Conservation (phyloP, 2,329 filamentous ascomycete species). For the Cryphonectria parasitica region DNA sequence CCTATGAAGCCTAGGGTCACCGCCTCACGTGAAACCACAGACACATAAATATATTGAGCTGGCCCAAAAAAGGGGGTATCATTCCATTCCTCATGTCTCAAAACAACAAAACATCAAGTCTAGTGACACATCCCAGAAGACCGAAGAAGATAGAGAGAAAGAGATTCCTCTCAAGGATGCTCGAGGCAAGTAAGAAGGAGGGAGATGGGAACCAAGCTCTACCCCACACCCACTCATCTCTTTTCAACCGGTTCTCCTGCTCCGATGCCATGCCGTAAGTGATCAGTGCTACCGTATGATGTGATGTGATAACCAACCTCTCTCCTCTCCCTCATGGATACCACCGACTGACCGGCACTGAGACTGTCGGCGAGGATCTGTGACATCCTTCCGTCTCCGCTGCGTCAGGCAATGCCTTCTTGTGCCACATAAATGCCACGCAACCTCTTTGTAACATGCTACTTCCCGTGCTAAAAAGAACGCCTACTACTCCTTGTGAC, state of each 20-base stretch:
- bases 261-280: constrained; percentile 7
- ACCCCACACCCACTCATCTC: background rate
- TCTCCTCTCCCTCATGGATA: background rate
- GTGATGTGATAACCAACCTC: background rate
- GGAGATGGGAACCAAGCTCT: background rate
- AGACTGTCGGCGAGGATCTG: background rate
- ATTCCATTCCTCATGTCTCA: constrained; percentile 10
- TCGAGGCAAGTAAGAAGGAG: background rate
- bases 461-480: background rate
- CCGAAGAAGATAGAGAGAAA: background rate
- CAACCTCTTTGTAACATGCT: background rate
- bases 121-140: background rate
- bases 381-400: background rate
- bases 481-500: background rate
- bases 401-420: background rate
- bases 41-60: background rate
- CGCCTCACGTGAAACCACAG: background rate
- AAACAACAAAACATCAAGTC: background rate
- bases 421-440: constrained; percentile 3
- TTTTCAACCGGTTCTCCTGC: background rate
- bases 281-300: background rate
- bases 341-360: background rate
- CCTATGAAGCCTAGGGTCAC: too few species aligned
- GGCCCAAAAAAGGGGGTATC: constrained; percentile 12
- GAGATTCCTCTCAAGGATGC: background rate